Evolutionary conservation across 148 eudicot species (phyloP).

Genomic region (Fagopyrum tataricum): DNA sequence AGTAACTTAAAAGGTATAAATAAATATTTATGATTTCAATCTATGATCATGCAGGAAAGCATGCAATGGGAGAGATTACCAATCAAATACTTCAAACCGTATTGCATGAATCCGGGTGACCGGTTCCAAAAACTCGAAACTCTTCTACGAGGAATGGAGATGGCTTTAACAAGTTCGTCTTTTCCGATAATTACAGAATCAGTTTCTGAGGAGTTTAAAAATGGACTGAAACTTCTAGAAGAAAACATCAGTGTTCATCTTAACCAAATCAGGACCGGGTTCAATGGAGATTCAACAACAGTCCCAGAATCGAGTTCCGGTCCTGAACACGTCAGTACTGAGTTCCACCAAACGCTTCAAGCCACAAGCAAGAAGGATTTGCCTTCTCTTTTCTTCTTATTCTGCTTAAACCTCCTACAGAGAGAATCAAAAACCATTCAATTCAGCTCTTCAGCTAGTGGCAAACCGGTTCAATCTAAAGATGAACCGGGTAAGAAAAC

Average conservation of each 20-base stretch:
- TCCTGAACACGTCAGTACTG: conserved; percentile 17
- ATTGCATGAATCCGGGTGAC: conserved; percentile 46
- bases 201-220: conserved; percentile 26
- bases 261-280: conserved; percentile 3
- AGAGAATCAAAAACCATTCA: conserved; percentile 29
- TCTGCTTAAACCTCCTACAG: conserved; percentile 51
- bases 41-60: conserved; percentile 51
- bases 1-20: background rate
- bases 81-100: conserved; percentile 32
- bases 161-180: conserved; percentile 34
- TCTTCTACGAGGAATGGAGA: conserved; percentile 57
- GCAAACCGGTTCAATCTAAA: conserved; percentile 1
- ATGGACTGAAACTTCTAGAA: conserved; percentile 22
- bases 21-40: background rate
- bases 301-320: conserved; percentile 44
- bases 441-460: conserved; percentile 2
- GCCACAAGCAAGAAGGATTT: conserved; percentile 24
- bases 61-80: conserved; percentile 67
- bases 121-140: conserved; percentile 42
- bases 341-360: conserved; percentile 42
- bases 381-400: conserved; percentile 55
- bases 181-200: conserved; percentile 20
- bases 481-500: conserved; percentile 16
- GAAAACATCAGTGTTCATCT: conserved; percentile 28
- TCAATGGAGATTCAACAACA: conserved; percentile 17